Conservation (phyloP, 2,329 filamentous ascomycete species). For the Corynespora cassiicola region DNA sequence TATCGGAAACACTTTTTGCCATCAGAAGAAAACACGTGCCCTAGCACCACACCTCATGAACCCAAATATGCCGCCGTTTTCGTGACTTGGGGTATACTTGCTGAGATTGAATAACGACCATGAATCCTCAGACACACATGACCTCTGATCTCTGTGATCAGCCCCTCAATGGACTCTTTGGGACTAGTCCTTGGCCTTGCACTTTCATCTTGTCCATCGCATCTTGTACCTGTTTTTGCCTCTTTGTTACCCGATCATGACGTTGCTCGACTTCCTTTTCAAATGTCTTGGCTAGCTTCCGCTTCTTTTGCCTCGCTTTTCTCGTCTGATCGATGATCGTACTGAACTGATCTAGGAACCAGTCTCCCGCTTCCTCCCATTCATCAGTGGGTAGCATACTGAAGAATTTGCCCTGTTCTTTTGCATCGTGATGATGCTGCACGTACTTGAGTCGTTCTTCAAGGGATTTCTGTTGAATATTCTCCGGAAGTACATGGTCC, state of each 20-base stretch:
- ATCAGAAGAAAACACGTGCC: too few species aligned
- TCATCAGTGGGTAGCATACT: conserved; percentile 58
- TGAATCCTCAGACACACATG: conserved; percentile 2
- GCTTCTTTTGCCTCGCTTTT: conserved; percentile 59
- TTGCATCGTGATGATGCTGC: conserved; percentile 23
- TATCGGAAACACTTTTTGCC: too few species aligned
- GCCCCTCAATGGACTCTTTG: conserved; percentile 47
- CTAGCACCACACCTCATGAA: too few species aligned
- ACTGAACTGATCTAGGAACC: conserved; percentile 64
- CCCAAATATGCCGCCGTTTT: too few species aligned
- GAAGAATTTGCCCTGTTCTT: conserved; percentile 59
- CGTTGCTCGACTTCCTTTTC: conserved; percentile 62
- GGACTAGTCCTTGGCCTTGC: conserved; percentile 60
- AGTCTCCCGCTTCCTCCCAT: conserved; percentile 69
- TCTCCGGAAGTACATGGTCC: conserved; percentile 21
- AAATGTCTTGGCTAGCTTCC: conserved; percentile 59
- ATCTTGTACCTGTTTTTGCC: conserved; percentile 55
- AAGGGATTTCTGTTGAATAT: conserved; percentile 34
- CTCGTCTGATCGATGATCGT: conserved; percentile 59
- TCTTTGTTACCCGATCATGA: conserved; percentile 58
- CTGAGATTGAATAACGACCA: too few species aligned
- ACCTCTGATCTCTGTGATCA: neutral
- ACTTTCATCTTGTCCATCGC: conserved; percentile 61
- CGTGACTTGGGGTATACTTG: too few species aligned
- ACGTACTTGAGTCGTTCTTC: conserved; percentile 35